These are phyloP conservation scores for Dendrobium catenatum DNA, from an alignment of 106 monocot species.

Conservation along the genomic window DNA sequence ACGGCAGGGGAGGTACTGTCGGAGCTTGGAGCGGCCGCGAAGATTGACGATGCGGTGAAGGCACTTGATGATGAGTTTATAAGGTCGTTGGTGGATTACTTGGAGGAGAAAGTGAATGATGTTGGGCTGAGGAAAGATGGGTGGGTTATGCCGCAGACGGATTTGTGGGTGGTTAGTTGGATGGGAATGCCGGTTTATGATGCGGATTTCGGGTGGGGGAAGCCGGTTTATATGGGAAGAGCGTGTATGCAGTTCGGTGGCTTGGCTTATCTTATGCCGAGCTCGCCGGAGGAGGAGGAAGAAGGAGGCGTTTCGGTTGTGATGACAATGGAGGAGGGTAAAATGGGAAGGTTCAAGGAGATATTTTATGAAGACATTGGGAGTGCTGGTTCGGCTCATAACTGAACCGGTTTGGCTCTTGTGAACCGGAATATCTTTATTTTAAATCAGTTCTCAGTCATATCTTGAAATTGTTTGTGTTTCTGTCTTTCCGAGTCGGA, in stretches of 20 bases:
- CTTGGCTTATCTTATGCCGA: constrained; percentile 15
- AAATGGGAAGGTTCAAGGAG: constrained; percentile 23
- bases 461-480: no score
- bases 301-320: constrained; percentile 16
- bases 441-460: no score
- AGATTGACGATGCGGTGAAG: constrained; percentile 10
- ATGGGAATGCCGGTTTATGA: constrained; percentile 31
- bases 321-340: constrained; percentile 23
- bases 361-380: constrained; percentile 16
- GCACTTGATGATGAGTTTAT: constrained; percentile 25
- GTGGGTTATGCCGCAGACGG: constrained; percentile 13
- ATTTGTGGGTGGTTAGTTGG: constrained; percentile 36
- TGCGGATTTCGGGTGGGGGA: constrained; percentile 54
- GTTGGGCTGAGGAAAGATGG: constrained; percentile 8
- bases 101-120: constrained; percentile 19
- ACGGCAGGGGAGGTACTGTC: constrained; percentile 1
- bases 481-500: no score
- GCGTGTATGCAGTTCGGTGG: constrained; percentile 22
- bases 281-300: neutral
- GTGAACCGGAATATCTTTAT: no score
- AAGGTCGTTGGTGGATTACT: constrained; percentile 45
- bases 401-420: neutral
- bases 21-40: constrained; percentile 6
- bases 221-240: constrained; percentile 35
- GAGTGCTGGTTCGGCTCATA: neutral